Percentiles rank a stretch among this genome's conserved stretches.
phyloP scores from a whole-genome alignment of 2,329 filamentous ascomycete species.

The Epichloe uncinata region DNA sequence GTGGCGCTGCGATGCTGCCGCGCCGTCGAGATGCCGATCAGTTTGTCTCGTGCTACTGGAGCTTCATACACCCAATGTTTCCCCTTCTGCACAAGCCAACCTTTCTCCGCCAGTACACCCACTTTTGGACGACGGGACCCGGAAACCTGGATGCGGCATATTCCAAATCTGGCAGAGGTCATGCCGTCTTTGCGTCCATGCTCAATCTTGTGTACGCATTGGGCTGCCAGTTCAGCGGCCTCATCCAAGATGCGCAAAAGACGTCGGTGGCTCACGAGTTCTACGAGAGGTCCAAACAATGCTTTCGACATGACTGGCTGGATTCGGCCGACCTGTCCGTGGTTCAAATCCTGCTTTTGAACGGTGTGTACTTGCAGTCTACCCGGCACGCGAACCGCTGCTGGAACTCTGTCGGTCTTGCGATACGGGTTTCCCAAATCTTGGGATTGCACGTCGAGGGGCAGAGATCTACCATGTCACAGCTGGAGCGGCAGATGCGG shows the following conservation, averaged over 20 bases:
- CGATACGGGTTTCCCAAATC: slow-evolving; percentile 3
- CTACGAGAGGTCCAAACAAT: neutral
- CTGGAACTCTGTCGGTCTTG: slow-evolving; percentile 4
- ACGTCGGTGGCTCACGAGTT: slow-evolving; percentile 2
- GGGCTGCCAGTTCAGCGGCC: slow-evolving; percentile 3
- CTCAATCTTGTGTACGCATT: slow-evolving; percentile 2
- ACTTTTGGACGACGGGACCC: neutral
- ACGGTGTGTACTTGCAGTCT: slow-evolving; percentile 2
- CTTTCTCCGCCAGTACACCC: neutral
- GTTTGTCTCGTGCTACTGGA: slow-evolving; percentile 3
- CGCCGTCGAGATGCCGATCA: neutral
- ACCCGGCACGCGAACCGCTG: slow-evolving; percentile 2
- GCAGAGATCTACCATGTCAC: neutral
- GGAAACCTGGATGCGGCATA: neutral
- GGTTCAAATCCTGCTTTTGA: slow-evolving; percentile 1
- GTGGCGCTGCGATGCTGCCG: neutral
- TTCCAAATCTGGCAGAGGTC: neutral
- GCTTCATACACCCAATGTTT: slow-evolving; percentile 2
- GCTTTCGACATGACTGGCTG: slow-evolving; percentile 1
- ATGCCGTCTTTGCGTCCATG: slow-evolving; percentile 1
- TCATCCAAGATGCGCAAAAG: slow-evolving; percentile 1
- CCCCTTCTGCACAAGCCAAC: slow-evolving; percentile 2
- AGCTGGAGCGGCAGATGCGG: slow-evolving; percentile 2
- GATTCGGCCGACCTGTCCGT: slow-evolving; percentile 1
- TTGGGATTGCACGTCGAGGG: slow-evolving; percentile 1